phyloP scores from a whole-genome alignment of 345 rosid species.

The Arabis alpina region DNA sequence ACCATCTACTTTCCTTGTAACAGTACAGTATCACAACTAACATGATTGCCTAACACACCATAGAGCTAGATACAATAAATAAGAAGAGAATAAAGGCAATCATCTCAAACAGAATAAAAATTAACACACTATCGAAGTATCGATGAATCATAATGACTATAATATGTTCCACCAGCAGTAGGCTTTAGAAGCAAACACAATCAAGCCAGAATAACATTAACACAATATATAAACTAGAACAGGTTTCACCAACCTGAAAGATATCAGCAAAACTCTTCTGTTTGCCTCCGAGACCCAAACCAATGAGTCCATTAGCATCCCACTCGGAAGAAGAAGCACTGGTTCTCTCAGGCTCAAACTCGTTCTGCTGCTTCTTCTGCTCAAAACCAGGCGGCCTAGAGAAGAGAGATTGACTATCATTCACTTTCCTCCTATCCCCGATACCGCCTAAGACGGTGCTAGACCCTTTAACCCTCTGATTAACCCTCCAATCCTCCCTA shows the following conservation, averaged over 20 bases:
- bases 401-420: constrained; percentile 62
- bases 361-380: constrained; percentile 61
- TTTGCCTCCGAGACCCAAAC: constrained; percentile 67
- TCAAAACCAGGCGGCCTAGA: constrained; percentile 81
- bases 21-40: too few species aligned
- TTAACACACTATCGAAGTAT: too few species aligned
- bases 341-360: constrained; percentile 50
- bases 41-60: too few species aligned
- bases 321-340: constrained; percentile 60
- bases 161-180: background rate
- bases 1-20: too few species aligned
- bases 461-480: constrained; percentile 76
- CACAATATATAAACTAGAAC: background rate
- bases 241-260: constrained; percentile 65
- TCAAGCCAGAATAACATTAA: background rate
- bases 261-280: constrained; percentile 80
- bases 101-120: too few species aligned
- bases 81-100: too few species aligned
- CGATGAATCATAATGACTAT: too few species aligned
- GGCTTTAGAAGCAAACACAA: background rate
- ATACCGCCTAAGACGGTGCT: constrained; percentile 65
- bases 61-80: too few species aligned
- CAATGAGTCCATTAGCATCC: constrained; percentile 81
- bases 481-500: constrained; percentile 81
- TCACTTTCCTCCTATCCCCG: constrained; percentile 73